A percentile compares a stretch with the other conserved stretches of the same genome.
Conservation (phyloP, 1,284 basidiomycete genomes). For the Fomitiporia mediterranea region DNA sequence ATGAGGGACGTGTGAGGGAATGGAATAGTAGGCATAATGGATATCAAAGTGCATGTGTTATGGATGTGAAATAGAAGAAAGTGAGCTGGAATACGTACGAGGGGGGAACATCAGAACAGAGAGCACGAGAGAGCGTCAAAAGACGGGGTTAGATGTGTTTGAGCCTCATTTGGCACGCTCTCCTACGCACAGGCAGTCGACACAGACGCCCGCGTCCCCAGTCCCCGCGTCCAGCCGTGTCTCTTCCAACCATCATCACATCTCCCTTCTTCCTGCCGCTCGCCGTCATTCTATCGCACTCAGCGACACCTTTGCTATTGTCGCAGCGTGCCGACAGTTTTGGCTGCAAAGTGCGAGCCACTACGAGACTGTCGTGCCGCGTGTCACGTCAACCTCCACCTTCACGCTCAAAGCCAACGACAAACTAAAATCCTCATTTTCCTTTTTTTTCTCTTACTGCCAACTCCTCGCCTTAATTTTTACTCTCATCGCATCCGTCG, state of each 20-base stretch:
- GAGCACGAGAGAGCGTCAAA: neutral
- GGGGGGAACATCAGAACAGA: neutral
- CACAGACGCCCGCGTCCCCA: neutral
- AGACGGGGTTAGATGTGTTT: neutral
- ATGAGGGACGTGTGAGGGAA: too few relatives aligned
- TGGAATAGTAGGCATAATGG: neutral
- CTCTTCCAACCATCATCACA: neutral
- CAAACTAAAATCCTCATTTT: neutral
- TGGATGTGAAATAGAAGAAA: neutral
- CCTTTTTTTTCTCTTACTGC: too few relatives aligned
- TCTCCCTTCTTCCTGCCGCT: neutral
- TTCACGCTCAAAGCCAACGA: neutral
- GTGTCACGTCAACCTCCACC: neutral
- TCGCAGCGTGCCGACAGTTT: neutral
- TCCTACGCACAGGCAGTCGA: neutral
- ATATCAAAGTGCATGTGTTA: neutral
- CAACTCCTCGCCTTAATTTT: neutral
- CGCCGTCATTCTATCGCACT: neutral
- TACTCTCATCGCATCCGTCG: neutral
- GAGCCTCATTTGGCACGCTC: neutral
- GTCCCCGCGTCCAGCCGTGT: neutral
- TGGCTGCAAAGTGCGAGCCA: neutral
- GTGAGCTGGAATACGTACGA: neutral
- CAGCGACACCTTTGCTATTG: neutral
- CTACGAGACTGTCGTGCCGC: neutral